phyloP scores from a whole-genome alignment of 2,329 filamentous ascomycete species.

The Onygena corvina region DNA sequence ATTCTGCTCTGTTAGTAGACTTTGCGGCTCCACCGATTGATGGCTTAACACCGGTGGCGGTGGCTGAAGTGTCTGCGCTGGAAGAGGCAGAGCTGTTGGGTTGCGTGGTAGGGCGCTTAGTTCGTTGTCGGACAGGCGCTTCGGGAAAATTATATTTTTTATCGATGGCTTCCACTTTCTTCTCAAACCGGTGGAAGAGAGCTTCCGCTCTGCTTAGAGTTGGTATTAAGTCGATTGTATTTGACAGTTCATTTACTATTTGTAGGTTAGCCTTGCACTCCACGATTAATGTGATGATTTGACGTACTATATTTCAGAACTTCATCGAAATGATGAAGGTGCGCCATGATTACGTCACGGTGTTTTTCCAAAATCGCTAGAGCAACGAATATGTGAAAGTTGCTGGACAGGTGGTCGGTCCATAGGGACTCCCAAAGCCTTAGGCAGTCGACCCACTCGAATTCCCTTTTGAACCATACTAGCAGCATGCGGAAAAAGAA shows the following conservation, averaged over 20 bases:
- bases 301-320: conserved; percentile 83
- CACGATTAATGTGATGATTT: not conserved
- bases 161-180: conserved; percentile 81
- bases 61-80: not conserved
- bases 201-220: conserved; percentile 79
- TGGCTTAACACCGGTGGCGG: conserved; percentile 1
- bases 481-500: conserved; percentile 99
- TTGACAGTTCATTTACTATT: conserved; percentile 83
- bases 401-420: conserved; percentile 81
- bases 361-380: conserved; percentile 92
- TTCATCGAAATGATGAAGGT: conserved; percentile 89
- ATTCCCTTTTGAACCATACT: conserved; percentile 98
- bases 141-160: conserved; percentile 76
- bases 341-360: conserved; percentile 88
- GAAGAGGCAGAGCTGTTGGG: conserved; percentile 1
- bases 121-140: conserved; percentile 29
- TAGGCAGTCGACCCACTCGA: conserved; percentile 75
- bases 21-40: not conserved
- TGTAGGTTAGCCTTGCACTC: not conserved
- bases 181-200: conserved; percentile 76
- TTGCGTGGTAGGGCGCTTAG: conserved; percentile 5
- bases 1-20: not conserved
- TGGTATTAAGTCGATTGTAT: conserved; percentile 78
- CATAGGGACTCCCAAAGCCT: conserved; percentile 85
- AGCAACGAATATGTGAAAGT: conserved; percentile 90